Evolutionary conservation across 495 filamentous ascomycete species (phyloP), one percentile per base, ranked within the genome.

Genomic region (Aspergillus cristatus): DNA sequence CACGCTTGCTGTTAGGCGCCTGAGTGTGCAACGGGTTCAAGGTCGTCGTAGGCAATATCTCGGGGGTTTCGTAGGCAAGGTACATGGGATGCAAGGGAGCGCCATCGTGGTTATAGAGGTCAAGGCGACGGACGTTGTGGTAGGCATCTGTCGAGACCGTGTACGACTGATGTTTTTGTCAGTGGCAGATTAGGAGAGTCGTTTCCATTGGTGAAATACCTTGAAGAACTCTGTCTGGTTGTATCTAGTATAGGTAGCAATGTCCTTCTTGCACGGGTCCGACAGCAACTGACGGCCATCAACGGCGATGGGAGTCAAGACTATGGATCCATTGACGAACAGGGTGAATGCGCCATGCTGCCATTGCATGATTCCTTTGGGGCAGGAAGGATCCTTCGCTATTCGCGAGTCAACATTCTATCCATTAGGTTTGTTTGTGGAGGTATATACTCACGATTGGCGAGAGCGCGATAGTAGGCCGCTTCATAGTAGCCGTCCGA

Each of bases 251-350:
- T 84, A 86, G 7, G 70, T 55, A 0, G 69, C 63, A 30, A 56
- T 63, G 1, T 61, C 38, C 34, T 71, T 59, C 10, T 54, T 47
- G 55, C 84, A 89, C 13, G 82, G 81, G 37, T 80, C 64, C 4
- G 82, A 86, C 25, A 76, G 55, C 4, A 88, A 55, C 55, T 87
- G 81, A 32, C 84, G 72, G 11, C 84, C 84, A 54, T 89, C 84
- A 2, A 78, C 74, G 11, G 59, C 66, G 37, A 86, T 76, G 0
- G 84, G 84, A 0, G 55, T 67, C 30, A 87, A 62, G 8, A 54
- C 58, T 18, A 89, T 55, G 7, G 75, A 78, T 22, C 76, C 74
- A 46, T 82, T 74, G 15, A 63, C 50, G 28, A 67, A 63, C 36
- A 74, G 48, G 2, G 53, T 60, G 48, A 73, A 84, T 36, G 58